Evolutionary conservation across 345 rosid genomes (phyloP).

Genomic region (Gossypium rotundifolium): DNA sequence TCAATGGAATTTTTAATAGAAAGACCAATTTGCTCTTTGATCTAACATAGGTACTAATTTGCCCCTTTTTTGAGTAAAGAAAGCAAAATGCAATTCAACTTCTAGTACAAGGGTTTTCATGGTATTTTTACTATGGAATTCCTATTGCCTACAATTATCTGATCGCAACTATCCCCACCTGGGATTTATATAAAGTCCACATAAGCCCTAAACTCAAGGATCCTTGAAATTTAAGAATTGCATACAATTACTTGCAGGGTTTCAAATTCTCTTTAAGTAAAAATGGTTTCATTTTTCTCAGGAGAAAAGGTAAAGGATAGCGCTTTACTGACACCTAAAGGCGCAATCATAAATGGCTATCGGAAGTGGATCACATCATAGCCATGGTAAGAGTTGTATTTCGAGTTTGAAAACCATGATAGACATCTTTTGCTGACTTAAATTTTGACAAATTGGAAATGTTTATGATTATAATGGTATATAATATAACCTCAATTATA

Average conservation of each 20-base stretch:
- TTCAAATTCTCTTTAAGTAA: not conserved
- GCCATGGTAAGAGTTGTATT: not conserved
- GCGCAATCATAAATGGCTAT: not conserved
- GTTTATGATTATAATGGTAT: constrained; percentile 12
- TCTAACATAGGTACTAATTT: too few relatives aligned
- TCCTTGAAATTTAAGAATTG: not conserved
- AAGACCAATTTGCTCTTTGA: too few relatives aligned
- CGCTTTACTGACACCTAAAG: not conserved
- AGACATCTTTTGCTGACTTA: not conserved
- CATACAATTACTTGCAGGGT: not conserved
- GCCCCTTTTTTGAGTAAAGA: too few relatives aligned
- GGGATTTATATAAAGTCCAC: not conserved
- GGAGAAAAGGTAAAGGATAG: not conserved
- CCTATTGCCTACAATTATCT: not conserved
- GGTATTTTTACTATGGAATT: too few relatives aligned
- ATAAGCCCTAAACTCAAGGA: not conserved
- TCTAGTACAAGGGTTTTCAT: too few relatives aligned
- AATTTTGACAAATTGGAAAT: constrained; percentile 2
- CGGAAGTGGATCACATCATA: not conserved
- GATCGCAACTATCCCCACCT: not conserved
- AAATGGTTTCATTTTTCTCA: not conserved
- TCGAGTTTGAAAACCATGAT: not conserved
- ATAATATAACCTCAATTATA: constrained; percentile 71
- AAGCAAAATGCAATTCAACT: too few relatives aligned
- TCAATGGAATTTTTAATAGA: too few relatives aligned